Percentiles rank a stretch among this genome's conserved stretches.
Evolutionary conservation across 345 rosid genomes (phyloP).

Genomic region (Lagerstroemia speciosa): DNA sequence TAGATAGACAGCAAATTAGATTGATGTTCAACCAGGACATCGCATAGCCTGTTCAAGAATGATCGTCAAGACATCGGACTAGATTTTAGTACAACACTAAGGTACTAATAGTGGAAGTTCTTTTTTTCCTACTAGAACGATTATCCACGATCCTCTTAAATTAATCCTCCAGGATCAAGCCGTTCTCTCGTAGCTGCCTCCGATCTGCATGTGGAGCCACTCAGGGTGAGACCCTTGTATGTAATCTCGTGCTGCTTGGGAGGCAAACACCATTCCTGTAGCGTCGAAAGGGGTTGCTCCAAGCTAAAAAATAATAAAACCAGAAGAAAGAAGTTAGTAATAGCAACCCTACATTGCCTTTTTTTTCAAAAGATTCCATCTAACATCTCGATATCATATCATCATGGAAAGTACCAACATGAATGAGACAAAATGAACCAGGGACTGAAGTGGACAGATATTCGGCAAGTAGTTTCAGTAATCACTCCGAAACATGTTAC

Average conservation of each 20-base stretch:
- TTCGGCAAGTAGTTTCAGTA: background rate
- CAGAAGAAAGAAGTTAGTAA: background rate
- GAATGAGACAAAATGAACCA: background rate
- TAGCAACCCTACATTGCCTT: background rate
- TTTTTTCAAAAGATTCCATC: background rate
- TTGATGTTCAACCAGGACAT: background rate
- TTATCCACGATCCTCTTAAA: background rate
- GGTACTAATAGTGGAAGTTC: background rate
- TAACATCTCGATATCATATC: background rate
- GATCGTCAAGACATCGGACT: background rate
- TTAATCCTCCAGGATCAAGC: slow-evolving; percentile 13
- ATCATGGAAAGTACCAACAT: background rate
- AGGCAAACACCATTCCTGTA: slow-evolving; percentile 47
- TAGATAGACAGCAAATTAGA: background rate
- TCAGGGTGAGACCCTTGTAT: slow-evolving; percentile 46
- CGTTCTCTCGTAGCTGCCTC: slow-evolving; percentile 51
- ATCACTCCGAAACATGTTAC: background rate
- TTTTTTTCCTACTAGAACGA: background rate
- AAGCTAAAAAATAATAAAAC: slow-evolving; percentile 23
- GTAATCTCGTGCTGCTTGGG: slow-evolving; percentile 53
- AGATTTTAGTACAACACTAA: background rate
- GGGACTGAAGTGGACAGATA: background rate
- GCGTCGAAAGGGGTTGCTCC: slow-evolving; percentile 45
- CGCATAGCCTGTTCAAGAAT: background rate
- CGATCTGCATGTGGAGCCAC: slow-evolving; percentile 87